Conservation (phyloP, 768 basidiomycete genomes). For the Sporobolomyces phaffii region DNA sequence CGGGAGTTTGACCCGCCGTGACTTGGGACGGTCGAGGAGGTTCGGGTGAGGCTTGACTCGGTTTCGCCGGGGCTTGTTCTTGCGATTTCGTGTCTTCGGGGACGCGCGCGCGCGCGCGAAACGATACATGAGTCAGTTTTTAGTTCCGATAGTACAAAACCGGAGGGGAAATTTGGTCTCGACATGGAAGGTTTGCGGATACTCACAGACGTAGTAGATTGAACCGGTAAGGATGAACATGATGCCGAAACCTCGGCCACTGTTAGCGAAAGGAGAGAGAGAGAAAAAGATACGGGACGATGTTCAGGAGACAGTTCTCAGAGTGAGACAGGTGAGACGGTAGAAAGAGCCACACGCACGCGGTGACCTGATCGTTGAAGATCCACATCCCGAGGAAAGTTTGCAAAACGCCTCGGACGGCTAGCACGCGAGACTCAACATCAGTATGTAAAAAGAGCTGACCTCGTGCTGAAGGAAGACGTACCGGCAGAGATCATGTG, state of each 20-base stretch:
- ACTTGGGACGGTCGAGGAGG: slow-evolving; percentile 12
- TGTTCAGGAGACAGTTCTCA: too few species aligned
- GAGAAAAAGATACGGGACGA: too few species aligned
- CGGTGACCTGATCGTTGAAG: slow-evolving; percentile 73
- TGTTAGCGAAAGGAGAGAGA: slow-evolving; percentile 47
- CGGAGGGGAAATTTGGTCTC: too few species aligned
- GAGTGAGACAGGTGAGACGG: too few species aligned
- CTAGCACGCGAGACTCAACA: slow-evolving; percentile 43
- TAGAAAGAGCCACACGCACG: slow-evolving; percentile 51
- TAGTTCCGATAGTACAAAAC: too few species aligned
- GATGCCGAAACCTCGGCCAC: slow-evolving; percentile 75
- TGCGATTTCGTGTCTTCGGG: slow-evolving; percentile 31
- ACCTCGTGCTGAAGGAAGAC: not conserved
- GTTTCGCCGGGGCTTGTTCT: slow-evolving; percentile 16
- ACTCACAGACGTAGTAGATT: slow-evolving; percentile 56
- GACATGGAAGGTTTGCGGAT: not conserved
- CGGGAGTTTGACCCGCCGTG: slow-evolving; percentile 25
- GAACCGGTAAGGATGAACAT: slow-evolving; percentile 74
- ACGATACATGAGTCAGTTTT: too few species aligned
- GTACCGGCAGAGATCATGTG: slow-evolving; percentile 81
- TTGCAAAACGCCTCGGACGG: slow-evolving; percentile 88
- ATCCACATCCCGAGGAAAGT: slow-evolving; percentile 73
- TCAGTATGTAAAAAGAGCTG: not conserved
- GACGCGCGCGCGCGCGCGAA: too few species aligned
- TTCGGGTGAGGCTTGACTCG: not conserved